Evolutionary conservation across 495 filamentous ascomycete genomes (phyloP), one percentile per base, ranked within the genome.

Genomic region (Parathielavia hyrcaniae): DNA sequence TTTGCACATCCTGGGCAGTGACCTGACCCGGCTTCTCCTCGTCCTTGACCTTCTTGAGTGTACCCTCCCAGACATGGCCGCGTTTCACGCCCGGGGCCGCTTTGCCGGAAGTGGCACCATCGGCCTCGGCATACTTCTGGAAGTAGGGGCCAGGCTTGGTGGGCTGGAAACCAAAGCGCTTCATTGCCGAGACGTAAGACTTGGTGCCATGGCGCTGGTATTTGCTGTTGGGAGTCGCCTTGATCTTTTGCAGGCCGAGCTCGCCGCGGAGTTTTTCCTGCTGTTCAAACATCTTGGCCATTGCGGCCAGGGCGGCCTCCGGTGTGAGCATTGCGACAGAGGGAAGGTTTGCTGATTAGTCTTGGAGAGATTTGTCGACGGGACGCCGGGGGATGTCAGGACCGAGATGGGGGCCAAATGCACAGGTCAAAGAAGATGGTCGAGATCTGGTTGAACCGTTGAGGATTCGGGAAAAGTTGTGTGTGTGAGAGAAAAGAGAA

Each of bases 1-100:
- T 85, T 71, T 90, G 86, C 57, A 83, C 75, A 67, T 91, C 88
- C 20, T 88, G 81, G n/a, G 85, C 84, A 1, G 75, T 74, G 16
- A 89, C 84, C 16, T 86, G 76, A 10, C 78, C 84, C 8, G 69
- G 67, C 39, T 71, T 39, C 6, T 53, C 56, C 0, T 57, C 67
- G 26, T 61, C 53, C 4, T 57, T 61, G 41, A 34, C 5, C 66
- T 75, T 78, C 69, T 83, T 85, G 64, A 81, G 73, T 19, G 86
- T 73, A 40, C 70, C 68, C 57, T 75, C 64, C 39, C 70, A 72
- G 50, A 75, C 60, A 49, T 66, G 74, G 16, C 74, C 69, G 8
- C 71, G 73, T 17, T 30, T 57, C 26, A 36, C 79, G 76, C 30
- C 81, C 49, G 6, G 76, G 19, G 66, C 8, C 26, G 32, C 16